Conservation (phyloP, 305 asterid species). For the Fraxinus paxiana region DNA sequence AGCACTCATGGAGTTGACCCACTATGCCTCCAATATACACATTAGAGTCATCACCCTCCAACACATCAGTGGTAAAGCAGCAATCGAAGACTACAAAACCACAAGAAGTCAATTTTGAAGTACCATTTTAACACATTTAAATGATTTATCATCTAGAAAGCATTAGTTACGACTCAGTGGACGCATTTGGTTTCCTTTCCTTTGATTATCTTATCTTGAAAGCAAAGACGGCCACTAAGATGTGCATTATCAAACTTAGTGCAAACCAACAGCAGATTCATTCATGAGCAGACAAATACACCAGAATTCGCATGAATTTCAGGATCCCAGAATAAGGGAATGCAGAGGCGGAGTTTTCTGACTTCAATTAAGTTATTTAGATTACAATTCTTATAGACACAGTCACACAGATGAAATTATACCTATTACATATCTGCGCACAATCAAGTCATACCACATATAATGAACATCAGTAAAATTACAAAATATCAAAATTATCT, state of each 20-base stretch:
- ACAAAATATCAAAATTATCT: background rate
- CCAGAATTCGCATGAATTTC: background rate
- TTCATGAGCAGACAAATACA: background rate
- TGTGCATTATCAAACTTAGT: background rate
- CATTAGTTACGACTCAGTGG: background rate
- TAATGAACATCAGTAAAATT: background rate
- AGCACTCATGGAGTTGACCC: constrained; percentile 45
- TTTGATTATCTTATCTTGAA: background rate
- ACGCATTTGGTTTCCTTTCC: background rate
- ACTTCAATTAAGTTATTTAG: background rate
- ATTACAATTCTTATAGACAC: background rate
- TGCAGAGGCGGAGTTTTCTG: background rate
- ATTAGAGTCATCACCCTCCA: constrained; percentile 38
- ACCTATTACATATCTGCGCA: background rate
- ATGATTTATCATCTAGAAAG: background rate
- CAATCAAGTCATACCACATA: background rate
- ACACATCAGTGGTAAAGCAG: constrained; percentile 48
- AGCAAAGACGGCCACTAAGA: background rate
- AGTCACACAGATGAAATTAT: background rate
- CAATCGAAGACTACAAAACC: constrained; percentile 60
- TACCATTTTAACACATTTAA: constrained; percentile 3
- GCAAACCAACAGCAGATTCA: background rate
- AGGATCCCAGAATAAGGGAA: background rate
- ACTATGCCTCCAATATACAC: constrained; percentile 37
- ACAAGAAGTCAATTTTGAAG: background rate